Base-by-base conservation (phyloP, 805 yeast species). In the Tetrapisispora fleetii region DNA sequence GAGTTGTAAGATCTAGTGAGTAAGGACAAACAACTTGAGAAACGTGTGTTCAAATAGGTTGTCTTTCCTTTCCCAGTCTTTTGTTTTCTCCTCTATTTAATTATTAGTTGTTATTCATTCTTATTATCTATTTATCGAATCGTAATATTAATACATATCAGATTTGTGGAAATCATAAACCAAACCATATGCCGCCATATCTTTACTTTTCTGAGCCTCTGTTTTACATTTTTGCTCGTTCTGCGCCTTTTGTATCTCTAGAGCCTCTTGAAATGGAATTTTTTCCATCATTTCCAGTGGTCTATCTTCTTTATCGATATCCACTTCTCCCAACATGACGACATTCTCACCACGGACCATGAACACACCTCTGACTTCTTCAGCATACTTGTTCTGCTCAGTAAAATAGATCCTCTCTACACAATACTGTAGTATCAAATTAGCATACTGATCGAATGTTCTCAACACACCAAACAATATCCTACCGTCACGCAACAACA, bases 311-410 rank as follows among this genome's bases (percentile, higher is more conserved):
- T 71, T 77, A 60, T 87, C 95, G 52, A 88, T 84, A 65, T 90
- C 96, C 52, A 91, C 77, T 64, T 91, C 97, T 19, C 98, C 99
- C 63, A 93, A 65, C 80, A 90, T 78, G 10, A 90, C 93, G 9
- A 93, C 93, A 59, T 91, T 91, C 66, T 93, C 99, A 52, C 99
- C 99, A 68, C 99, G 83, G 38, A 93, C 83, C 70, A 93, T 77
- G 62, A 81, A 83, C 45, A 87, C 85, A 10, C 96, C 96, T 47
- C 84, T 76, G 45, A 74, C 73, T n/a, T 70, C 72, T 64, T 91
- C 96, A 9, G 85, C 95, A 62, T 81, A 91, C 53, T 76, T 51
- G 38, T 69, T 71, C 43, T 70, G 68, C 16, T 74, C 78, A 17
- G 73, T 63, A 54, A 83, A 71, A 62, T 85, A 85, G 57, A 89